Evolutionary conservation across 73 alveolate species (phyloP).

Genomic region (Tetrahymena borealis): DNA sequence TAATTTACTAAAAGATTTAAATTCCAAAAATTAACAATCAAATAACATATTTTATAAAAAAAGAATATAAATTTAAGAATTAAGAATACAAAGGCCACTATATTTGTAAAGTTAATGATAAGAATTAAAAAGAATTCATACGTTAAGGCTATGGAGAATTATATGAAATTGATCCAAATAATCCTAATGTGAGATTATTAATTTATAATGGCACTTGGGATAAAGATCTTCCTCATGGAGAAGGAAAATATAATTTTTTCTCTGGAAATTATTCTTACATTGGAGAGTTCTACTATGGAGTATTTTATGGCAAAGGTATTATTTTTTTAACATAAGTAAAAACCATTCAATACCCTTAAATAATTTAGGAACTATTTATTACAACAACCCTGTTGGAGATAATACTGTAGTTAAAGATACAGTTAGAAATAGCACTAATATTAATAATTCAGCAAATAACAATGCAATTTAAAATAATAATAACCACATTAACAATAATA

Average conservation of each 20-base stretch:
- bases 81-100: background rate
- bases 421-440: background rate
- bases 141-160: background rate
- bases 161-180: background rate
- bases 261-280: background rate
- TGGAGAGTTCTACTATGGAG: background rate
- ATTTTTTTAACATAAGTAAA: too few relatives aligned
- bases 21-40: too few relatives aligned
- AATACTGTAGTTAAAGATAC: background rate
- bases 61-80: background rate
- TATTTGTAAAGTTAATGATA: background rate
- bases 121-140: background rate
- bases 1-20: background rate
- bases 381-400: background rate
- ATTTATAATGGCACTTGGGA: background rate
- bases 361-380: background rate
- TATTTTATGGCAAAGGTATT: background rate
- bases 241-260: background rate
- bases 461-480: too few relatives aligned
- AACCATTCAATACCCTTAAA: too few relatives aligned
- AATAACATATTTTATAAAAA: background rate
- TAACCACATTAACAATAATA: too few relatives aligned
- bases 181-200: background rate
- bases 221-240: background rate
- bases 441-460: background rate